Percentiles rank a stretch among this genome's conserved stretches.
These are phyloP conservation scores for Thozetella sp. DNA, from an alignment of 495 filamentous ascomycete species.

Conservation along the genomic window DNA sequence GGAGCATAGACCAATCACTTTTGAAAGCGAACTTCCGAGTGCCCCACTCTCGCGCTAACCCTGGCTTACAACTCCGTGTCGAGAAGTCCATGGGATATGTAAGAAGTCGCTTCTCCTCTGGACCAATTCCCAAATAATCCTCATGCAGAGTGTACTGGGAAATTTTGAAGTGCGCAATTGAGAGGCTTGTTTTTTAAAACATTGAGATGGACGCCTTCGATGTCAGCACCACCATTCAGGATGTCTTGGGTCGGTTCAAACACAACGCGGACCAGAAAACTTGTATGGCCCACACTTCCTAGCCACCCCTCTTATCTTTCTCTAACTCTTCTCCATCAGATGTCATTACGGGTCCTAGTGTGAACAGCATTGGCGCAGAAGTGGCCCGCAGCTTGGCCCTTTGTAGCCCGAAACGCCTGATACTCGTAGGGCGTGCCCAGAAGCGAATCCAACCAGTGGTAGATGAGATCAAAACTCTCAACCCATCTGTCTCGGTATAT, in stretches of 20 bases:
- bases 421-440: not conserved
- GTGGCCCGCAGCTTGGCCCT: not conserved
- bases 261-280: not conserved
- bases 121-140: not conserved
- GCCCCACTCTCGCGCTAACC: not conserved
- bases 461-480: not conserved
- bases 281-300: not conserved
- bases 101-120: not conserved
- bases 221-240: not conserved
- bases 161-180: not conserved
- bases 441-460: not conserved
- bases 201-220: not conserved
- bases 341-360: conserved; percentile 3
- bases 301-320: not conserved
- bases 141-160: not conserved
- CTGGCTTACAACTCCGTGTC: not conserved
- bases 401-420: not conserved
- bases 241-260: not conserved
- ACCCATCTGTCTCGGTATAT: not conserved
- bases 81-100: not conserved
- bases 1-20: not conserved
- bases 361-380: not conserved
- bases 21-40: conserved; percentile 1
- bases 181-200: not conserved
- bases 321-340: not conserved